Evolutionary conservation across 2,329 filamentous ascomycete species (phyloP).

Genomic region (Aspergillus novoparasiticus): DNA sequence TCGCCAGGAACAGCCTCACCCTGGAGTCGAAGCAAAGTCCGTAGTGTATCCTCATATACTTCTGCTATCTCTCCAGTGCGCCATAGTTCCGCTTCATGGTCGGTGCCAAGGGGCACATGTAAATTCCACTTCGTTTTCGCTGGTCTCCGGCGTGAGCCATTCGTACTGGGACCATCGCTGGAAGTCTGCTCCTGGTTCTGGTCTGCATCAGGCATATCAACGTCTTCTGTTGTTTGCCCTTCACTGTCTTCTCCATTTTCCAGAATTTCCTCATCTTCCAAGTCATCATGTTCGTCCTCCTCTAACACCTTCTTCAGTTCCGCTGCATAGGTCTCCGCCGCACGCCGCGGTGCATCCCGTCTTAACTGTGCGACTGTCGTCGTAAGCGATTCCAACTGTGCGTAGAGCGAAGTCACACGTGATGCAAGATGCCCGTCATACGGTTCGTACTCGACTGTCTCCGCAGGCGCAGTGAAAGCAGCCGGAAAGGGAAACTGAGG

Average conservation of each 20-base stretch:
- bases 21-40: slow-evolving; percentile 42
- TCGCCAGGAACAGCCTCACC: slow-evolving; percentile 33
- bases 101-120: slow-evolving; percentile 34
- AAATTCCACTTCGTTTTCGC: slow-evolving; percentile 33
- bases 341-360: slow-evolving; percentile 46
- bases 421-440: slow-evolving; percentile 49
- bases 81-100: slow-evolving; percentile 41
- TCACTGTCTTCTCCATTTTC: slow-evolving; percentile 18
- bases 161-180: not conserved
- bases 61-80: slow-evolving; percentile 44
- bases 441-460: slow-evolving; percentile 51
- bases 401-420: slow-evolving; percentile 48
- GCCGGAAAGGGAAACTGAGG: slow-evolving; percentile 35
- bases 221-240: slow-evolving; percentile 8
- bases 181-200: not conserved
- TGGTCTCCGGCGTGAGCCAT: not conserved
- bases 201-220: slow-evolving; percentile 23
- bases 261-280: slow-evolving; percentile 49
- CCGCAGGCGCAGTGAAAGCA: slow-evolving; percentile 37
- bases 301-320: slow-evolving; percentile 37
- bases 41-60: slow-evolving; percentile 45
- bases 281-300: slow-evolving; percentile 56
- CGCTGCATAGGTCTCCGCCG: slow-evolving; percentile 43
- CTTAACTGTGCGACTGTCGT: slow-evolving; percentile 50
- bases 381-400: slow-evolving; percentile 50